A percentile compares a stretch with the other conserved stretches of the same genome.
These are phyloP conservation scores for Laburnicola sp. DNA, from an alignment of 2,329 filamentous ascomycete genomes.

Conservation along the genomic window DNA sequence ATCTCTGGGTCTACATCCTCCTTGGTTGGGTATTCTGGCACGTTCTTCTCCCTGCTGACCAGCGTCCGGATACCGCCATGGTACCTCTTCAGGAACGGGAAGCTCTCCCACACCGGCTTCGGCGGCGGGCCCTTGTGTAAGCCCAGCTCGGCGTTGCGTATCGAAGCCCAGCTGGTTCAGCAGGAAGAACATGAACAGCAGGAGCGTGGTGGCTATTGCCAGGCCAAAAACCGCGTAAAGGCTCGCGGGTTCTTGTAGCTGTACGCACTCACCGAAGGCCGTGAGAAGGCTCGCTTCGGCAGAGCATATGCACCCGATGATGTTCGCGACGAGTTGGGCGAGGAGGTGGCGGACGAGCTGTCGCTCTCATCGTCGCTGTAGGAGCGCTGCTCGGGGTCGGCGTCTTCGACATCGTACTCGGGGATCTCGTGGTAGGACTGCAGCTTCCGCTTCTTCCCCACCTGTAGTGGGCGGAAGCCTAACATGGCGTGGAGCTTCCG, in stretches of 20 bases:
- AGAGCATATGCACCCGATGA: constrained; percentile 33
- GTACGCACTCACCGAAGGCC: constrained; percentile 39
- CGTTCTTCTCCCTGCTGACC: constrained; percentile 65
- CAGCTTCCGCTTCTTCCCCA: constrained; percentile 46
- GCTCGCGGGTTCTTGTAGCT: constrained; percentile 70
- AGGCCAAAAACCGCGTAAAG: constrained; percentile 77
- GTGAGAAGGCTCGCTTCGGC: constrained; percentile 26
- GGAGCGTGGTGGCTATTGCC: constrained; percentile 66
- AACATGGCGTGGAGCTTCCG: constrained; percentile 28
- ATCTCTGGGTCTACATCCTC: constrained; percentile 50
- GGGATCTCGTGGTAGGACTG: constrained; percentile 38
- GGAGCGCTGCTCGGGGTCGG: constrained; percentile 46
- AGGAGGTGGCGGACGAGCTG: constrained; percentile 47
- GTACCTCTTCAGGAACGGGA: constrained; percentile 83
- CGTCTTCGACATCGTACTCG: constrained; percentile 35
- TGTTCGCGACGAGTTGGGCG: constrained; percentile 59
- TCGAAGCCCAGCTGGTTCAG: constrained; percentile 72
- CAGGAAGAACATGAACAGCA: constrained; percentile 77
- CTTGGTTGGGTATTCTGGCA: constrained; percentile 79
- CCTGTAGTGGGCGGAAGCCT: constrained; percentile 42
- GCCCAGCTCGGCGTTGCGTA: constrained; percentile 61
- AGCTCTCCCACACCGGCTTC: constrained; percentile 81
- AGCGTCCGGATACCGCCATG: constrained; percentile 83
- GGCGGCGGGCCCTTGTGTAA: constrained; percentile 63
- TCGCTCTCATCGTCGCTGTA: constrained; percentile 42